Base-by-base conservation (phyloP, 768 basidiomycete genomes). In the Russula vinacea region DNA sequence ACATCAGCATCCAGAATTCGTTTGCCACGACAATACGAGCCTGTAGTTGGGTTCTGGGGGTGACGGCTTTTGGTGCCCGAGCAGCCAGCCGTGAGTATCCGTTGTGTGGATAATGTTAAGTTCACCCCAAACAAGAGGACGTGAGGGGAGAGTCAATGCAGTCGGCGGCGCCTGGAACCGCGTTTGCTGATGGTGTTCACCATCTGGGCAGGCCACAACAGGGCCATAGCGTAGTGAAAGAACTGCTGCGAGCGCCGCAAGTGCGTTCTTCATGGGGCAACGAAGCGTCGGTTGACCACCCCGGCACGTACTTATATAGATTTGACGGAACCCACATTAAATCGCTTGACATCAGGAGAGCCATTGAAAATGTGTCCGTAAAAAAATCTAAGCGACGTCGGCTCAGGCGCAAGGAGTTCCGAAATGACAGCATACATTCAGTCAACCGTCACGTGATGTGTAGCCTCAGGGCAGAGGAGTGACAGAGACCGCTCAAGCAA, bases 21-120 rank as follows among this genome's bases (percentile, higher is more conserved):
- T 35, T n/a, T 22, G n/a, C 13, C 19, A n/a, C 17, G 40, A 44
- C 44, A 17, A 14, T 9, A 67, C 79, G 58, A 60, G 81, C 81
- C 81, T 83, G 73, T 88, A 91, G 72, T 88, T 86, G 0, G 90
- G 88, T 69, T 93, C 90, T 0, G 90, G 89, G 70, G 81, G 84
- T 2, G 80, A 81, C 4, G 76, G 19, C 70, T 92, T 88, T 68
- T 91, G 89, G 76, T 96, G 93, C 1, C 93, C 93, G 39, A 93
- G 79, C 5, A 94, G 77, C 88, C 87, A 88, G 26, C 88, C 84
- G 76, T 90, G 87, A 42, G 83, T 89, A 73, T 94, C 92, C 0
- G 94, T 94, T 2, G 92, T 94, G 69, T 88, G 85, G 50, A 94
- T 80, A 69, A 94, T 82, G 72, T 95, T 95, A 71, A 95, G 80